Conservation (phyloP, 352 stramenopile genomes). For the Phytopythium boreale region DNA sequence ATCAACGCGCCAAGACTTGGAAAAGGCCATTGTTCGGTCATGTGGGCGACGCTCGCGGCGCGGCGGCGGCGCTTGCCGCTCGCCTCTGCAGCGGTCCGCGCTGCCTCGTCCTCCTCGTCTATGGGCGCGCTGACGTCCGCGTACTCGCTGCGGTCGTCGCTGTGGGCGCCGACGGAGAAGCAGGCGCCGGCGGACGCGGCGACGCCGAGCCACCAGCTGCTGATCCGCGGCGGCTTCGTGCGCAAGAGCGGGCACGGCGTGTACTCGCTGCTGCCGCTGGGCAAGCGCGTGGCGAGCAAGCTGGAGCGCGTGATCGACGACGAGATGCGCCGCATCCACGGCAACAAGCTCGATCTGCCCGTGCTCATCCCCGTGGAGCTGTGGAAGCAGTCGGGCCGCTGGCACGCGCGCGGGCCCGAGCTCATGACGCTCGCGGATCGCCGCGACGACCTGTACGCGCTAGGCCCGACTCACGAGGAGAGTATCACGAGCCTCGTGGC, state of each 20-base stretch:
- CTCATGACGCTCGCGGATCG: constrained; percentile 84
- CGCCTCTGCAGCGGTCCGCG: neutral
- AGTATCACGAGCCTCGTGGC: constrained; percentile 82
- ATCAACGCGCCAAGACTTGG: no score
- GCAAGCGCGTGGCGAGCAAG: constrained; percentile 65
- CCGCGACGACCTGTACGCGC: constrained; percentile 55
- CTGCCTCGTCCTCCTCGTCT: neutral
- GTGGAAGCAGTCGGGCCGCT: constrained; percentile 82
- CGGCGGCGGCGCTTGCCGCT: neutral
- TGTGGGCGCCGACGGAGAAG: constrained; percentile 79
- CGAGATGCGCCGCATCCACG: constrained; percentile 75
- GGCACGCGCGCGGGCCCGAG: constrained; percentile 77
- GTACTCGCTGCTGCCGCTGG: constrained; percentile 79
- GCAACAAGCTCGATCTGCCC: constrained; percentile 82
- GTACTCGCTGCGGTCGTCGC: constrained; percentile 35
- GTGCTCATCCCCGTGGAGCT: constrained; percentile 71
- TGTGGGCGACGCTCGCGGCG: neutral
- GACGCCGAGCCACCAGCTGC: constrained; percentile 80
- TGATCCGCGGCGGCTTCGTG: constrained; percentile 83
- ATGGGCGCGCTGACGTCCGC: neutral
- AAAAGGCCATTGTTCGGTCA: neutral
- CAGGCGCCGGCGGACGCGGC: constrained; percentile 74
- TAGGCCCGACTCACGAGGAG: constrained; percentile 85
- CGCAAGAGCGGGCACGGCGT: constrained; percentile 81
- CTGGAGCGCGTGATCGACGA: constrained; percentile 82